A percentile compares a stretch with the other conserved stretches of the same genome.
These are phyloP conservation scores for Paracoccidioides lutzii DNA, from an alignment of 2,329 filamentous ascomycete genomes.

Conservation along the genomic window DNA sequence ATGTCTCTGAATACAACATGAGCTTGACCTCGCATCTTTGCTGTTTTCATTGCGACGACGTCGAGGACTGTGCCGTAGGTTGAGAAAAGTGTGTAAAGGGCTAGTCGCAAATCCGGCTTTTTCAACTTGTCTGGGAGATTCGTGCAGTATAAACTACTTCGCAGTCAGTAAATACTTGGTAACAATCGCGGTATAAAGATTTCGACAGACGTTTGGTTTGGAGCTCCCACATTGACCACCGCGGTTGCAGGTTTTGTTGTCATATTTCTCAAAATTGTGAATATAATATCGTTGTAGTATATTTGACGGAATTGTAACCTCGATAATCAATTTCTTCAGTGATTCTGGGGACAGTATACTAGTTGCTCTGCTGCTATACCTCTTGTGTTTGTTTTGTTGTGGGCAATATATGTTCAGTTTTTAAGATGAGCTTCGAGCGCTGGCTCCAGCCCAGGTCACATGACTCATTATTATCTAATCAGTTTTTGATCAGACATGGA, in stretches of 20 bases:
- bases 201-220: conserved; percentile 59
- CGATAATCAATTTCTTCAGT: neutral
- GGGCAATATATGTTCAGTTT: neutral
- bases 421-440: neutral
- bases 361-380: neutral
- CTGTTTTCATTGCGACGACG: conserved; percentile 75
- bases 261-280: conserved; percentile 16
- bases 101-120: conserved; percentile 74
- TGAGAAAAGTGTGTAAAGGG: conserved; percentile 85
- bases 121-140: conserved; percentile 84
- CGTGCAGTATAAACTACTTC: conserved; percentile 64
- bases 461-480: conserved; percentile 1
- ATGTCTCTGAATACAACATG: conserved; percentile 84
- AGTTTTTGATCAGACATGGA: neutral
- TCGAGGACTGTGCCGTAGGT: conserved; percentile 89
- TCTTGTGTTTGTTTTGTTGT: neutral
- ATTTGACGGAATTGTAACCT: neutral
- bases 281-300: neutral
- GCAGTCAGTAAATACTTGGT: conserved; percentile 13
- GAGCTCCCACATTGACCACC: conserved; percentile 39
- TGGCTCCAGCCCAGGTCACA: too few relatives aligned
- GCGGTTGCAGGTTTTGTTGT: conserved; percentile 25
- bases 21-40: conserved; percentile 90
- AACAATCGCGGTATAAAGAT: conserved; percentile 6
- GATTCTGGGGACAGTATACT: neutral